Evolutionary conservation across 2,329 filamentous ascomycete genomes (phyloP).

Genomic region (Lasiodiplodia citricola): DNA sequence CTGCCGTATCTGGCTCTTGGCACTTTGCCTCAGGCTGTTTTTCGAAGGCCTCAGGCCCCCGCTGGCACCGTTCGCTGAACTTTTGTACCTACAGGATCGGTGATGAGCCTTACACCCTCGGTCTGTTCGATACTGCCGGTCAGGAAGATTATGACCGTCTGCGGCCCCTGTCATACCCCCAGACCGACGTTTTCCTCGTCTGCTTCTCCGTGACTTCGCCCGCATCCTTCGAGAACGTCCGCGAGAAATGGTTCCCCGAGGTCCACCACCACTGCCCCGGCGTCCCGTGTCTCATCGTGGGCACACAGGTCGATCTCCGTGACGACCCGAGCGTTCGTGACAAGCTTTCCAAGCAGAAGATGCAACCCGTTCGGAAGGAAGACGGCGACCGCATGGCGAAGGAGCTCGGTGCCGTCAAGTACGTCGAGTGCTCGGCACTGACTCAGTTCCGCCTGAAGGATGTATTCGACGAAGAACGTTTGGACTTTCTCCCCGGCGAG

Average conservation of each 20-base stretch:
- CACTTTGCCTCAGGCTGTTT: neutral
- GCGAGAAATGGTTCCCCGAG: slow-evolving; percentile 98
- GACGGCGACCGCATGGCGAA: slow-evolving; percentile 96
- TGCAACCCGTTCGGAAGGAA: slow-evolving; percentile 88
- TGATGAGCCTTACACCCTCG: slow-evolving; percentile 96
- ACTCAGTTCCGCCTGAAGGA: slow-evolving; percentile 99
- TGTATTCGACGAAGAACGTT: slow-evolving; percentile 99
- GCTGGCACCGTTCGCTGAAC: slow-evolving; percentile 21
- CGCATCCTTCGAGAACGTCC: slow-evolving; percentile 97
- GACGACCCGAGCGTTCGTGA: slow-evolving; percentile 86
- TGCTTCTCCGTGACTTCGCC: slow-evolving; percentile 98
- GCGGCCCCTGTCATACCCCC: slow-evolving; percentile 93
- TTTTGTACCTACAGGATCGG: slow-evolving; percentile 75
- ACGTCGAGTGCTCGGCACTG: slow-evolving; percentile 96
- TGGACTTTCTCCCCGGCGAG: too few species aligned
- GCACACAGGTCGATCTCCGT: slow-evolving; percentile 94
- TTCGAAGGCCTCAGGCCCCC: too few species aligned
- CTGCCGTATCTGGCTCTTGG: slow-evolving; percentile 16
- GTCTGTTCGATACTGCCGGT: slow-evolving; percentile 96
- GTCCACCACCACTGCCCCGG: slow-evolving; percentile 98
- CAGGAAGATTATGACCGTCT: slow-evolving; percentile 99
- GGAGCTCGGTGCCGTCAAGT: slow-evolving; percentile 96
- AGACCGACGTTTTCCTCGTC: slow-evolving; percentile 98
- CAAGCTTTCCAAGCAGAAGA: slow-evolving; percentile 94
- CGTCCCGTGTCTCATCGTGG: slow-evolving; percentile 96